Evolutionary conservation across 1,284 basidiomycete species (phyloP).

Genomic region (Puccinia horiana): DNA sequence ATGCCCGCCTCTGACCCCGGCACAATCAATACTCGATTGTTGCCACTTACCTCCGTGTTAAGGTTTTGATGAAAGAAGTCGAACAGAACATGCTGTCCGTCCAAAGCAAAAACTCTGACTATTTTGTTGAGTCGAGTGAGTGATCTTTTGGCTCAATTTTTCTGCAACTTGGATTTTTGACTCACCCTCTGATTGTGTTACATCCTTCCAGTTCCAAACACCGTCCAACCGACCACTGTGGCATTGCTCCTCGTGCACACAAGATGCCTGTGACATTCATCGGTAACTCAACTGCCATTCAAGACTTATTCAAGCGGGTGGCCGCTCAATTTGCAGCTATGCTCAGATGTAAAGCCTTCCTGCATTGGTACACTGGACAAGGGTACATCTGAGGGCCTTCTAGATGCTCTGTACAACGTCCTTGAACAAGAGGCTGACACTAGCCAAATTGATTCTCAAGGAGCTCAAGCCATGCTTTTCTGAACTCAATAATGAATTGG

Average conservation of each 20-base stretch:
- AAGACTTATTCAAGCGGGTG: slow-evolving; percentile 84
- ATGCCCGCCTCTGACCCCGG: slow-evolving; percentile 85
- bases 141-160: slow-evolving; percentile 52
- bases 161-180: slow-evolving; percentile 53
- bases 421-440: slow-evolving; percentile 23
- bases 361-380: slow-evolving; percentile 88
- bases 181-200: slow-evolving; percentile 66
- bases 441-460: slow-evolving; percentile 73
- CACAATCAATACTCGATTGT: slow-evolving; percentile 86
- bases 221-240: slow-evolving; percentile 59
- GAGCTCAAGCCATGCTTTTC: slow-evolving; percentile 70
- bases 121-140: slow-evolving; percentile 74
- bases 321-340: slow-evolving; percentile 70
- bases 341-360: slow-evolving; percentile 80
- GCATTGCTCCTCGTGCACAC: slow-evolving; percentile 49
- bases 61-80: slow-evolving; percentile 98
- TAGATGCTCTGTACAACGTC: slow-evolving; percentile 49
- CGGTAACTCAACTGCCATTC: slow-evolving; percentile 78
- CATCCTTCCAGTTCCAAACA: slow-evolving; percentile 93
- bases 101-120: slow-evolving; percentile 93
- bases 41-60: slow-evolving; percentile 96
- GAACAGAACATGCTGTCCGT: slow-evolving; percentile 83
- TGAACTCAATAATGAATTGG: slow-evolving; percentile 57
- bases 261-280: slow-evolving; percentile 72
- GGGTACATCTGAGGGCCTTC: slow-evolving; percentile 66